phyloP scores from a whole-genome alignment of 768 basidiomycete species.

The Auricularia sp. region DNA sequence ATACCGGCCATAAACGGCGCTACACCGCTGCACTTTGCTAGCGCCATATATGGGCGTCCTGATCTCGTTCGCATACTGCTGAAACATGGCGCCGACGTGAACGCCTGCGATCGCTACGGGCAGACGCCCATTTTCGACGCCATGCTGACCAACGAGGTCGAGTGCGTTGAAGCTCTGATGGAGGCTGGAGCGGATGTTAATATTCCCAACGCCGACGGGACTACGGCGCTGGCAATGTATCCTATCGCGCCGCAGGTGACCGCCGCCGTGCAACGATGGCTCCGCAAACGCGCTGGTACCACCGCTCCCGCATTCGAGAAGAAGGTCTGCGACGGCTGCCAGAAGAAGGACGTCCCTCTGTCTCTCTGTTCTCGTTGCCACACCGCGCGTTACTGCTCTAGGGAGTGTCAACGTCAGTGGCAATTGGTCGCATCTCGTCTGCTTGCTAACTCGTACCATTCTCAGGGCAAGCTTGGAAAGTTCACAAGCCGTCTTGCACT shows the following conservation, averaged over 20 bases:
- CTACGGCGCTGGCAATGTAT: constrained; percentile 7
- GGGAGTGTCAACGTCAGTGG: constrained; percentile 42
- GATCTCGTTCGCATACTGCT: constrained; percentile 32
- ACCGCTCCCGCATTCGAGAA: constrained; percentile 29
- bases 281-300: constrained; percentile 36
- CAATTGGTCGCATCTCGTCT: not conserved
- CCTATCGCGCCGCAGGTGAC: not conserved
- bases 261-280: constrained; percentile 36
- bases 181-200: constrained; percentile 40
- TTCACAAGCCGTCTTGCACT: constrained; percentile 38
- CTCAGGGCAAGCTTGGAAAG: constrained; percentile 37
- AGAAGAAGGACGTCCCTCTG: constrained; percentile 5
- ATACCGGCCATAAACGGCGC: constrained; percentile 36
- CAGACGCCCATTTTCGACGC: constrained; percentile 15
- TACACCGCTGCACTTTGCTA: constrained; percentile 42
- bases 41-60: constrained; percentile 19
- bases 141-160: constrained; percentile 17
- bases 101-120: constrained; percentile 41
- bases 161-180: constrained; percentile 35
- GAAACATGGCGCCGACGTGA: constrained; percentile 38
- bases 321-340: constrained; percentile 36
- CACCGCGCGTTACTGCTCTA: constrained; percentile 42
- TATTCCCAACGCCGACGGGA: constrained; percentile 29
- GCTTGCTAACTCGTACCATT: not conserved
- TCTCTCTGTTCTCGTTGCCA: constrained; percentile 36